phyloP scores from a whole-genome alignment of 148 eudicot species.

The Cornus kousa region DNA sequence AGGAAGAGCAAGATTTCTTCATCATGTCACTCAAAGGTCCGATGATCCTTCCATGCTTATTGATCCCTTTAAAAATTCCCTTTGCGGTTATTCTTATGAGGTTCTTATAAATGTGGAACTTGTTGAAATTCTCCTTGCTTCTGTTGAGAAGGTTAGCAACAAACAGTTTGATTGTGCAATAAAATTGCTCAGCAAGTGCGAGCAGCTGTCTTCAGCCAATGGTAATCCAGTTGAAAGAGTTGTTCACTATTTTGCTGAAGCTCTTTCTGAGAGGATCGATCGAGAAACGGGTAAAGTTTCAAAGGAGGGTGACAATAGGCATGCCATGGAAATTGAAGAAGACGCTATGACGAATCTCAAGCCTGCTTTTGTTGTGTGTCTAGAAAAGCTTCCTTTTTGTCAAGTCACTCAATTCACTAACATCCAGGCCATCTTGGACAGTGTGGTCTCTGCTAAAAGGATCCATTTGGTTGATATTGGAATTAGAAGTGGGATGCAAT shows the following conservation, averaged over 20 bases:
- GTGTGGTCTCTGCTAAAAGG: constrained; percentile 4
- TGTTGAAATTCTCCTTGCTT: constrained; percentile 7
- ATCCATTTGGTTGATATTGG: constrained; percentile 24
- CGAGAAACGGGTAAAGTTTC: constrained; percentile 1
- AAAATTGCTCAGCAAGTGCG: constrained; percentile 4
- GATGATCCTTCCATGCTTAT: not conserved
- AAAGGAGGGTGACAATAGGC: not conserved
- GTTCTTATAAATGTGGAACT: constrained; percentile 4
- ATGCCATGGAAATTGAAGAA: not conserved
- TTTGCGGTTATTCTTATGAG: constrained; percentile 3
- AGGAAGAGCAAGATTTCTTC: constrained; percentile 4
- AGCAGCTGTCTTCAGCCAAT: not conserved
- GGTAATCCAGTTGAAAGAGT: constrained; percentile 15
- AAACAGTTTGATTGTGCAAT: constrained; percentile 6
- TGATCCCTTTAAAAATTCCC: not conserved
- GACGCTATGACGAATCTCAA: not conserved
- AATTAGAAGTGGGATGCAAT: constrained; percentile 6
- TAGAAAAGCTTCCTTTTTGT: constrained; percentile 11
- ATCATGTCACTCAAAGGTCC: not conserved
- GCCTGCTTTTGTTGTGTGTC: constrained; percentile 3
- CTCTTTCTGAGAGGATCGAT: constrained; percentile 10
- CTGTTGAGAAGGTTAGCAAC: constrained; percentile 7
- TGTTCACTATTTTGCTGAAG: constrained; percentile 12
- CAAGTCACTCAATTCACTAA: constrained; percentile 15
- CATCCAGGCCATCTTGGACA: constrained; percentile 24